Base-by-base conservation (phyloP, 331 rosid species). In the Rosa hybrid region DNA sequence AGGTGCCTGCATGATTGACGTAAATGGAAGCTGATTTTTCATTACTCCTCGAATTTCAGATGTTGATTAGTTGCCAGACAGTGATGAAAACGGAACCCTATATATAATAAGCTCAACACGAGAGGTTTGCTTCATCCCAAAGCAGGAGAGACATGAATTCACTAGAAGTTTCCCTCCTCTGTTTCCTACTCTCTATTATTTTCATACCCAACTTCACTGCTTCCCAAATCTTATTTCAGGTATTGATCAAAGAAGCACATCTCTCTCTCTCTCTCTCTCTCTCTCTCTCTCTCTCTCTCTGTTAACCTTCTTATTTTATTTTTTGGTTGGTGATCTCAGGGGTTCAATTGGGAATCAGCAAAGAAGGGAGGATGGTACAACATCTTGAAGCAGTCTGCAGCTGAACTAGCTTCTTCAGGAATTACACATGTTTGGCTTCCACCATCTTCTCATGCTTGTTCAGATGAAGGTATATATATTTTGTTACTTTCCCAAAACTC, bases 361-460 rank as follows among this genome's bases (percentile, higher is more conserved):
- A 94, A 92, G 80, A 77, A 34, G 60, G 88, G 69, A 42, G 97
- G 94, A 62, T 92, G 97, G 98, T 94, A 94, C 84, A 91, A 90
- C 82, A 81, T 85, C 0, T 81, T 94, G 67, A 86, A 87, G 82
- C 81, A 85, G 82, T 20, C 77, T 5, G 80, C 91, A 69, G 84
- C 90, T 41, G 97, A 91, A 50, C 71, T 92, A 3, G 91, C 90
- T 20, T 57, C 49, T 53, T 92, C 94, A 0, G 90, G 91, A 79
- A 80, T 92, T 2, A 91, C 97, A 51, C 97, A 94, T 81, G 92
- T 91, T 77, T 94, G 98, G 95, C 97, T 94, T 81, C 98, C 98
- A 84, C 98, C 98, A 77, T 81, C 98, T 10, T 94, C 97, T 62
- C 95, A 94, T 6, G 84, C 97, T 17, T 90, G 7, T 83, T 67